These are phyloP conservation scores for Rhodosporidiobolus odoratus DNA, from an alignment of 768 basidiomycete genomes.

Conservation along the genomic window DNA sequence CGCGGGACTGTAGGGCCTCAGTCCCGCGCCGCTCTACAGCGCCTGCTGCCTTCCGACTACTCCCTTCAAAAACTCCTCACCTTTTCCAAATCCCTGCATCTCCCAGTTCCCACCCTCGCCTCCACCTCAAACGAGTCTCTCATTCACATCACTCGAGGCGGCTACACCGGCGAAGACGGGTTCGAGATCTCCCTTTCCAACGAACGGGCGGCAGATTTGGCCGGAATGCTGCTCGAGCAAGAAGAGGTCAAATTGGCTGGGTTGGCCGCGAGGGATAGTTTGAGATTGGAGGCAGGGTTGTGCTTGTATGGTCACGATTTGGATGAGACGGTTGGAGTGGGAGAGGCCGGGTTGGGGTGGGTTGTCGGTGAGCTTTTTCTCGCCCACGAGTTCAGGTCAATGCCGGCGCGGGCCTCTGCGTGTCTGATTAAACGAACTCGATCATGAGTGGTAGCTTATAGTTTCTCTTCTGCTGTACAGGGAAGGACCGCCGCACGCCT, in stretches of 20 bases:
- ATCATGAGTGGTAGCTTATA: too few species aligned
- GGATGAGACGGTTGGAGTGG: constrained; percentile 74
- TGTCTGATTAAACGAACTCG: too few species aligned
- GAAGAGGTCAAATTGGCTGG: constrained; percentile 69
- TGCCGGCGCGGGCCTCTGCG: too few species aligned
- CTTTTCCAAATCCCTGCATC: constrained; percentile 77
- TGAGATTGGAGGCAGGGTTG: constrained; percentile 94
- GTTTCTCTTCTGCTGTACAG: constrained; percentile 48
- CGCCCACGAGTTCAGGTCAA: too few species aligned
- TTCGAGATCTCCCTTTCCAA: constrained; percentile 58
- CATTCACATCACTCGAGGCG: constrained; percentile 74
- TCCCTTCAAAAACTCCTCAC: constrained; percentile 55
- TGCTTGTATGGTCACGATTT: constrained; percentile 93
- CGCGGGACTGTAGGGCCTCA: constrained; percentile 59
- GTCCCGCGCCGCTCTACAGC: constrained; percentile 71
- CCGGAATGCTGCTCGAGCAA: constrained; percentile 31
- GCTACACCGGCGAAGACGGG: constrained; percentile 98
- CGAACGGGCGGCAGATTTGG: constrained; percentile 17
- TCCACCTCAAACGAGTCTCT: constrained; percentile 49
- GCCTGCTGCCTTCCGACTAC: constrained; percentile 23
- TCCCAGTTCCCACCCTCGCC: constrained; percentile 62
- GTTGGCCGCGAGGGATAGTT: constrained; percentile 83
- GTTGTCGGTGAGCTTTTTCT: constrained; percentile 69
- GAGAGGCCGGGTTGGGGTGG: constrained; percentile 90
- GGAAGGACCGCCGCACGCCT: constrained; percentile 69